Evolutionary conservation across 2,329 filamentous ascomycete species (phyloP), one percentile per base, ranked within the genome.

Genomic region (Uncinocarpus reesii): DNA sequence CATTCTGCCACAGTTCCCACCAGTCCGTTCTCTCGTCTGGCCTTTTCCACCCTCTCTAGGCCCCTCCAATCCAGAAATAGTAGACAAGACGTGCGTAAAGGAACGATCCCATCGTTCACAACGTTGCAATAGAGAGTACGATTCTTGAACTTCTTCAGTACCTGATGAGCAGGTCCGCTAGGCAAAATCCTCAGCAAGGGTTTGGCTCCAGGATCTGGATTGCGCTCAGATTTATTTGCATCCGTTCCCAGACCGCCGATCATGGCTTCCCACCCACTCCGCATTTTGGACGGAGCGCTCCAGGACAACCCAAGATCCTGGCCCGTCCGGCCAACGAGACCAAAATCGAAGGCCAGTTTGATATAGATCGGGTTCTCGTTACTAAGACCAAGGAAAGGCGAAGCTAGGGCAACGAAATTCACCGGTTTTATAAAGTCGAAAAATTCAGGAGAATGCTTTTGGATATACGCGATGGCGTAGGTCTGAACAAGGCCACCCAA

Each of bases 351-450:
- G 0, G 92, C 92, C 64, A 98, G 96, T 60, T 89, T 94, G 65
- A 98, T 86, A 63, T 98, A 98, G 49, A 96, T 75, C 0, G 92
- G 92, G 58, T 98, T 98, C 62, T 98, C 92, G 62, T 98, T 95
- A 65, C 90, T 96, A 31, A 96, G 71, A 0, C 90, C 90, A 1
- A 96, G 70, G 56, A 95, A 87, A 0, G 90, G 90, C 0, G 89
- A 83, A 13, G 90, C 89, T 56, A 96, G 71, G 23, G 84, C 76
- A 55, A 96, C 83, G 60, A 96, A 96, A 62, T 95, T 95, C 62
- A 95, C 73, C 0, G 90, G 90, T 54, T 80, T 78, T 58, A 95
- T 94, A 4, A 80, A 71, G 42, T 89, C 77, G 58, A 96, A 96
- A 63, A 96, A 96, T 7, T 82, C 71, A 1, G 90, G 90, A 0